phyloP scores from a whole-genome alignment of 2,329 filamentous ascomycete genomes.

The Ilyonectria destructans region DNA sequence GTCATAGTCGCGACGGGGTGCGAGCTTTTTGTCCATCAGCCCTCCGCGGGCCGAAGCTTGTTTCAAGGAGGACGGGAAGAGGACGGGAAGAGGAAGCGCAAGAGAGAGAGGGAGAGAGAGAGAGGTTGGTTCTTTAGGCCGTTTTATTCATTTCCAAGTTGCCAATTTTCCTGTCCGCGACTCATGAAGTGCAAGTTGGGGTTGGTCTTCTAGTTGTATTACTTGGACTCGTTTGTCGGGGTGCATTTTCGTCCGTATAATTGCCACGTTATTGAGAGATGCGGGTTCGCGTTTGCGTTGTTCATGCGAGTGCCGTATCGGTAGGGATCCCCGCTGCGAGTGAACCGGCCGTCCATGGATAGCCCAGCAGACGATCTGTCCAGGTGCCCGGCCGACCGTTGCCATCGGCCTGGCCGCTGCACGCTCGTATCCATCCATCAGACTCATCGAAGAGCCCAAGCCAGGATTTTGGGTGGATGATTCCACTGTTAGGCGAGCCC shows the following conservation, averaged over 20 bases:
- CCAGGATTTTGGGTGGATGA: conserved; percentile 1
- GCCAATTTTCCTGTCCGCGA: background rate
- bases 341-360: conserved; percentile 21
- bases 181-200: background rate
- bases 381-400: conserved; percentile 5
- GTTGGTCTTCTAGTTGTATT: conserved; percentile 11
- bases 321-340: conserved; percentile 37
- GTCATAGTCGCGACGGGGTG: conserved; percentile 47
- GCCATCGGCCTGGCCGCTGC: conserved; percentile 12
- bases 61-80: conserved; percentile 23
- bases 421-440: background rate
- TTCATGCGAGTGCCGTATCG: conserved; percentile 39
- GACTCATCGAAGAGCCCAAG: background rate
- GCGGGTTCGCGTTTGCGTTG: conserved; percentile 31
- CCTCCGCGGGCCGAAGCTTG: conserved; percentile 25
- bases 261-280: conserved; percentile 18
- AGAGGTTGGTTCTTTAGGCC: conserved; percentile 24
- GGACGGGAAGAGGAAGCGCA: conserved; percentile 5
- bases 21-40: conserved; percentile 23
- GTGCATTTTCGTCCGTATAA: conserved; percentile 19
- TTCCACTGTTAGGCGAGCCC: background rate
- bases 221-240: conserved; percentile 7
- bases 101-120: background rate
- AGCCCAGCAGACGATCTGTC: conserved; percentile 15
- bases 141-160: conserved; percentile 9